Percentiles rank a stretch among this genome's conserved stretches.
These are phyloP conservation scores for Tolypocladium album DNA, from an alignment of 2,329 filamentous ascomycete species.

Conservation along the genomic window DNA sequence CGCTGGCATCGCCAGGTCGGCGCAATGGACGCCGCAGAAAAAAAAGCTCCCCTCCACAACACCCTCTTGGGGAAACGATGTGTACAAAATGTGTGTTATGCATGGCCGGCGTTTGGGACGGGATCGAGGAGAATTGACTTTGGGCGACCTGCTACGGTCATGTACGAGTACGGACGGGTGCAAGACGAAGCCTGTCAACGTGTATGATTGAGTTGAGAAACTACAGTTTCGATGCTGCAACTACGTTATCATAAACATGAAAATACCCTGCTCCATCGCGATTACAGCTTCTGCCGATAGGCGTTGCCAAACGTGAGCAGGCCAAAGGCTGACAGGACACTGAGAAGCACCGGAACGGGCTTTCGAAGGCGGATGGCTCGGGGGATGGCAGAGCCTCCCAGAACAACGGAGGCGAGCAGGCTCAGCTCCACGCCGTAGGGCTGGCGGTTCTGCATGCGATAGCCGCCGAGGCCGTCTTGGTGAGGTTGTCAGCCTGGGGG, in stretches of 20 bases:
- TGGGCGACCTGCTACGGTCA: not conserved
- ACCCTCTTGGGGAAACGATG: not conserved
- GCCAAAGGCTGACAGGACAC: slow-evolving; percentile 68
- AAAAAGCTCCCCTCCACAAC: not conserved
- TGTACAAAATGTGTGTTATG: slow-evolving; percentile 6
- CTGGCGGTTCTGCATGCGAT: slow-evolving; percentile 64
- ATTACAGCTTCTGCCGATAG: slow-evolving; percentile 32
- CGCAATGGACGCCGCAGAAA: not conserved
- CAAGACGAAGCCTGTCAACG: not conserved
- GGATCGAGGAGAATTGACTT: not conserved
- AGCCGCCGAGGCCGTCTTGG: slow-evolving; percentile 65
- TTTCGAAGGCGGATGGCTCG: slow-evolving; percentile 76
- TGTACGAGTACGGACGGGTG: not conserved
- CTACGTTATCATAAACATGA: not conserved
- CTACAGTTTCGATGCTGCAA: not conserved
- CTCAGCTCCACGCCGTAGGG: slow-evolving; percentile 80
- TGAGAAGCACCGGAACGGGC: slow-evolving; percentile 72
- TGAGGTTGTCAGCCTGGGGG: not conserved
- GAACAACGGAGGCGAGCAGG: slow-evolving; percentile 75
- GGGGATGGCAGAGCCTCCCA: slow-evolving; percentile 77
- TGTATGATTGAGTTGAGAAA: not conserved
- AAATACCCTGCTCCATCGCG: not conserved
- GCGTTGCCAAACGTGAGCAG: slow-evolving; percentile 70
- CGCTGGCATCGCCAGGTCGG: not conserved
- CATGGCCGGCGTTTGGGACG: slow-evolving; percentile 8